Evolutionary conservation across 306 rosid genomes (phyloP).

Genomic region (Begonia fuchsioides): DNA sequence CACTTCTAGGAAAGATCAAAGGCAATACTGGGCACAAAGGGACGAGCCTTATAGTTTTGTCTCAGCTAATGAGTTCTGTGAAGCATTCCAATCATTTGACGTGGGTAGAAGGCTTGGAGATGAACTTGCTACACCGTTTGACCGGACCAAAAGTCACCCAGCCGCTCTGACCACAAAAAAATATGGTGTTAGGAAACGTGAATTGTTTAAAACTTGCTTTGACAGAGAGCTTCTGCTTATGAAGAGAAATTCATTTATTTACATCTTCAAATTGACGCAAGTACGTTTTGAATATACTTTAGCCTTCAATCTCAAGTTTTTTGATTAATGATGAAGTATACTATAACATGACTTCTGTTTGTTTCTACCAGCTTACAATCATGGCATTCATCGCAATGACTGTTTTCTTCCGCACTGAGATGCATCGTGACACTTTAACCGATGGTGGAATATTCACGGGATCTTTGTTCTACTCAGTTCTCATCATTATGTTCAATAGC

Average conservation of each 20-base stretch:
- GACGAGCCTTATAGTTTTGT: constrained; percentile 18
- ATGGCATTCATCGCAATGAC: constrained; percentile 37
- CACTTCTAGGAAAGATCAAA: constrained; percentile 39
- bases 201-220: constrained; percentile 25
- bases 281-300: constrained; percentile 6
- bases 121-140: constrained; percentile 24
- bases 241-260: constrained; percentile 33
- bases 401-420: constrained; percentile 51
- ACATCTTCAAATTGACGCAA: constrained; percentile 24
- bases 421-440: constrained; percentile 30
- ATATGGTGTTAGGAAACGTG: constrained; percentile 18
- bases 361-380: constrained; percentile 22
- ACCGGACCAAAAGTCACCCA: constrained; percentile 24
- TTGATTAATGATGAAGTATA: background rate
- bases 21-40: constrained; percentile 25
- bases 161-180: constrained; percentile 23
- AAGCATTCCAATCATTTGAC: constrained; percentile 22
- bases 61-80: constrained; percentile 16
- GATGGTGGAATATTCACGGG: constrained; percentile 33
- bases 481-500: constrained; percentile 23
- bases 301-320: no score
- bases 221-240: constrained; percentile 26
- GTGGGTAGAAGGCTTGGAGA: constrained; percentile 20
- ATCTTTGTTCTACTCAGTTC: constrained; percentile 18
- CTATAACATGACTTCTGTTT: background rate